Conservation (phyloP, 176 grass and related monocot genomes). For the Microstegium vimineum region DNA sequence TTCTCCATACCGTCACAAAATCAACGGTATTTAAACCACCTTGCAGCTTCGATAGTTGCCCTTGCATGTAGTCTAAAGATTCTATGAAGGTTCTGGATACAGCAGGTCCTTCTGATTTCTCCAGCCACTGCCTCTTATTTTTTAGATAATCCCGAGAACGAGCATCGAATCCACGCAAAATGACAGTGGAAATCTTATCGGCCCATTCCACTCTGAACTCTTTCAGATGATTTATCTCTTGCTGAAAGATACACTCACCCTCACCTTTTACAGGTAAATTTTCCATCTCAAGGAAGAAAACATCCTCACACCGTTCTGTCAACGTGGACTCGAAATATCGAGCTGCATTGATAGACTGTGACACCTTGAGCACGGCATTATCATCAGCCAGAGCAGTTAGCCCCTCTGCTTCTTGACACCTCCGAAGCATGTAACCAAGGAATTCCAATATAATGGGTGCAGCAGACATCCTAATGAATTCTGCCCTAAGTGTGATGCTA, state of each 20-base stretch:
- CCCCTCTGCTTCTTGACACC: constrained; percentile 95
- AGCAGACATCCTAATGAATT: constrained; percentile 63
- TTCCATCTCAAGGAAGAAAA: constrained; percentile 97
- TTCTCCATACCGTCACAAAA: constrained; percentile 75
- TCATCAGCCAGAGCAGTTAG: constrained; percentile 92
- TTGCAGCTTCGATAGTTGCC: constrained; percentile 67
- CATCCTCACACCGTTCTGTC: constrained; percentile 82
- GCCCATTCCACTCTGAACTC: constrained; percentile 82
- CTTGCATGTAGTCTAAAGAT: constrained; percentile 73
- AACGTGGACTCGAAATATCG: constrained; percentile 52
- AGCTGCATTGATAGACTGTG: constrained; percentile 75
- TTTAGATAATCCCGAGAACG: constrained; percentile 70
- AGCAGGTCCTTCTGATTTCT: constrained; percentile 50
- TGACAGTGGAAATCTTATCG: constrained; percentile 71
- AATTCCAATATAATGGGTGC: constrained; percentile 61
- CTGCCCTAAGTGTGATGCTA: constrained; percentile 64
- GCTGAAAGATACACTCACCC: constrained; percentile 52
- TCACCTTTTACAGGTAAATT: constrained; percentile 20
- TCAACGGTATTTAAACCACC: constrained; percentile 50
- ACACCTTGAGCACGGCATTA: constrained; percentile 67
- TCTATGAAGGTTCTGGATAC: constrained; percentile 58
- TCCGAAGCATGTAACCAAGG: constrained; percentile 63
- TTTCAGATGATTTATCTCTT: constrained; percentile 53
- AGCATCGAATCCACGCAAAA: constrained; percentile 81
- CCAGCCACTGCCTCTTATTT: constrained; percentile 83